Evolutionary conservation across 345 rosid genomes (phyloP).

Genomic region (Excoecaria cochinchinensis): DNA sequence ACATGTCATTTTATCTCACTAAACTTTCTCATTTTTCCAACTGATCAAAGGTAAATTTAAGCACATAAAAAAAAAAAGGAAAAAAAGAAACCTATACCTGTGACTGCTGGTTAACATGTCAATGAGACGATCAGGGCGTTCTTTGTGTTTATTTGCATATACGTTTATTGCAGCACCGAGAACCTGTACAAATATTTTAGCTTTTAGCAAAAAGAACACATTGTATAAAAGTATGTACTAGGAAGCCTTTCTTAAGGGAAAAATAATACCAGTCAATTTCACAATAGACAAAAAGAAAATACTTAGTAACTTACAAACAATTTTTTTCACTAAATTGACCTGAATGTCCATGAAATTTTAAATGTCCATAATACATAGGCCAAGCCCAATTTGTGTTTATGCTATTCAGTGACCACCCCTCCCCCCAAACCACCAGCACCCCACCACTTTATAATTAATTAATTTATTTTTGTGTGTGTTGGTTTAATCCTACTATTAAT

Average conservation of each 20-base stretch:
- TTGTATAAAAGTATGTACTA: background rate
- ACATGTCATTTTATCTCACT: background rate
- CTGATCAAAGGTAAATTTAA: background rate
- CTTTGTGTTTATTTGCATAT: slow-evolving; percentile 94
- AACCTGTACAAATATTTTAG: slow-evolving; percentile 52
- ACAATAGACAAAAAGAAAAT: background rate
- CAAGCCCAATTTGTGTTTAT: too few relatives aligned
- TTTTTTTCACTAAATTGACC: background rate
- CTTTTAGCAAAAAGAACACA: slow-evolving; percentile 2
- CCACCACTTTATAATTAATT: too few relatives aligned
- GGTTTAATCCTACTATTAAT: background rate
- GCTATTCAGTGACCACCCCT: too few relatives aligned
- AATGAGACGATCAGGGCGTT: slow-evolving; percentile 93
- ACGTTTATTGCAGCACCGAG: slow-evolving; percentile 94
- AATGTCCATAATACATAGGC: too few relatives aligned
- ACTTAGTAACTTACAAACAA: background rate
- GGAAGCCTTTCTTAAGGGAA: background rate
- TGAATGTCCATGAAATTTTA: background rate
- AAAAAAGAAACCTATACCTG: slow-evolving; percentile 46
- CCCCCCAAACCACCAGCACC: too few relatives aligned
- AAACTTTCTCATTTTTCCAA: slow-evolving; percentile 4
- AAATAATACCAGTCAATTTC: background rate
- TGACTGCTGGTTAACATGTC: slow-evolving; percentile 97
- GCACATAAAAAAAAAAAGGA: background rate
- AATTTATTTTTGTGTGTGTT: too few relatives aligned